Percentiles rank a stretch among this genome's conserved stretches.
Evolutionary conservation across 164 flowering plant species (phyloP).

Genomic region (Piper betle): DNA sequence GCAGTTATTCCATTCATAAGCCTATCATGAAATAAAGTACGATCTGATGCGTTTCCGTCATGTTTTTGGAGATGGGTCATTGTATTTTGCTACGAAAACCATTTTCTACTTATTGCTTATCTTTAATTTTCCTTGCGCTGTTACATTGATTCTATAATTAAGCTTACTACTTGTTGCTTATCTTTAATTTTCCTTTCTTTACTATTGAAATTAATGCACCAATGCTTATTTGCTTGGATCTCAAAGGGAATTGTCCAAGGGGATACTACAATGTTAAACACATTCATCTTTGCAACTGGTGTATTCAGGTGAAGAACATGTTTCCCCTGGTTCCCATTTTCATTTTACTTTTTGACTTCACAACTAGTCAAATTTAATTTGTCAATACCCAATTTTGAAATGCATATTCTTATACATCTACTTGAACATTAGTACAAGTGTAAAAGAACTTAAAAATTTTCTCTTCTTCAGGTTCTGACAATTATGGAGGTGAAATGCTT

Average conservation of each 20-base stretch:
- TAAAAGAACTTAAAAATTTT: neutral
- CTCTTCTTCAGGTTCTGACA: neutral
- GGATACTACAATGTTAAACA: neutral
- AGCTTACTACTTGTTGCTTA: no score
- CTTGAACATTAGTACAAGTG: no score
- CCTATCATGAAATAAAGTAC: no score
- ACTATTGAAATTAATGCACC: neutral
- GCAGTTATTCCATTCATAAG: no score
- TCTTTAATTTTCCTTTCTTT: no score
- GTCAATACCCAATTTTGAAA: neutral
- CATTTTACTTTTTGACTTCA: neutral
- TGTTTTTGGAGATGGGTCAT: no score
- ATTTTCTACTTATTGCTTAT: no score
- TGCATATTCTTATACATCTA: neutral
- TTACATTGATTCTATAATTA: no score
- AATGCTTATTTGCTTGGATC: neutral
- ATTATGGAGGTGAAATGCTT: neutral
- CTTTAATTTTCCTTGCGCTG: no score
- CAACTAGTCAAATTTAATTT: no score
- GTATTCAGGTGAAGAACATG: neutral
- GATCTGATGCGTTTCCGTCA: no score
- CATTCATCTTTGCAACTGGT: conserved; percentile 1
- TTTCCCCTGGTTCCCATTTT: neutral
- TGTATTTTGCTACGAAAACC: no score
- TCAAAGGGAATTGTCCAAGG: neutral